A percentile compares a stretch with the other conserved stretches of the same genome.
These are phyloP conservation scores for Euphorbia pulcherrima DNA, from an alignment of 345 rosid genomes.

Conservation along the genomic window DNA sequence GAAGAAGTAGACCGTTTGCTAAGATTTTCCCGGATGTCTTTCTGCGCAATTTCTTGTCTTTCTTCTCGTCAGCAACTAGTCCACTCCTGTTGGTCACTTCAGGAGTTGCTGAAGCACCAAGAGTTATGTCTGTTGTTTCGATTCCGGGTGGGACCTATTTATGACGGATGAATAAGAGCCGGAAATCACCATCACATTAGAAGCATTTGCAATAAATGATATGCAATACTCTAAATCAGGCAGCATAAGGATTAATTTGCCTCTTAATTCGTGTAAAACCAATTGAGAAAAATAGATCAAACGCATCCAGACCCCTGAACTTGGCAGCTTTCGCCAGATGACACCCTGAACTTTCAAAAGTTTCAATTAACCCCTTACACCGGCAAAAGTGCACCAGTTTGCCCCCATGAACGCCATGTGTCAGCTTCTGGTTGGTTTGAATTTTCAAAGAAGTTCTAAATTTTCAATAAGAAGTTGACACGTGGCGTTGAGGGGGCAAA, in stretches of 20 bases:
- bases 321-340: no score
- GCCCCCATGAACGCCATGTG: no score
- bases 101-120: slow-evolving; percentile 20
- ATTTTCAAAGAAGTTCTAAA: no score
- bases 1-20: slow-evolving; percentile 63
- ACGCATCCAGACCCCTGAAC: neutral
- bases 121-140: slow-evolving; percentile 23
- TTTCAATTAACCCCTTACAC: no score
- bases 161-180: slow-evolving; percentile 9
- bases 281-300: neutral
- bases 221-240: neutral
- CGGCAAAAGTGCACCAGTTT: no score
- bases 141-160: slow-evolving; percentile 62
- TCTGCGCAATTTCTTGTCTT: slow-evolving; percentile 39
- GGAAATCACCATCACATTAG: neutral
- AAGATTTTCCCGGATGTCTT: slow-evolving; percentile 61
- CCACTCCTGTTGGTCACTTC: slow-evolving; percentile 19
- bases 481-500: no score
- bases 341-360: no score
- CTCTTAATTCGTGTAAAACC: neutral
- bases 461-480: no score
- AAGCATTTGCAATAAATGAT: neutral
- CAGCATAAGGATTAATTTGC: neutral
- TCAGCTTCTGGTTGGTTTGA: no score
- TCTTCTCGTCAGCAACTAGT: slow-evolving; percentile 20